Base-by-base conservation (phyloP, 2,329 filamentous ascomycete genomes). In the Colletotrichum plurivorum region DNA sequence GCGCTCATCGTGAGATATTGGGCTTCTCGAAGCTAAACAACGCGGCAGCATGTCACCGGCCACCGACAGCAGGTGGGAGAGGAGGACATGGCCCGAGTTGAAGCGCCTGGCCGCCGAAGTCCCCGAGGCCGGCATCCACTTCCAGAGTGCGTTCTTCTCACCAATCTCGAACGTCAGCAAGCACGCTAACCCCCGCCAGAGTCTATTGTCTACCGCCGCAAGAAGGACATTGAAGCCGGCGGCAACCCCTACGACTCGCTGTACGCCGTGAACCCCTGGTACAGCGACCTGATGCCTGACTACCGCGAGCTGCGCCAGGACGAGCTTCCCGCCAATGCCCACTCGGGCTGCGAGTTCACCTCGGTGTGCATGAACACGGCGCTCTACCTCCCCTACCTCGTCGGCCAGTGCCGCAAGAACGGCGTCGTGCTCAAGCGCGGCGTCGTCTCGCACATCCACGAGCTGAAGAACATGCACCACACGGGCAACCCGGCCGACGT, bases 301-400 rank as follows among this genome's bases (percentile, higher is more conserved):
- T 95, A 90, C 79, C 87, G 88, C 70, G 82, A 89, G 66, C 79
- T 95, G 4, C 76, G 85, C 5, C 78, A 85, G 41, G 79, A 82
- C 10, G 85, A 92, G 73, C 82, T 97, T 1, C 88, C 89, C 0
- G 74, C 82, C 0, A 93, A 84, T 13, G 85, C 86, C 56, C 86
- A 71, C 41, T 88, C 87, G 27, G 91, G 85, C 39, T 90, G 86
- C 5, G 77, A 79, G 5, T 93, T 92, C 79, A 78, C 87, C 9
- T 92, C 90, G 1, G 89, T 94, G 61, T 94, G 92, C 78, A 93
- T 94, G 73, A 94, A 94, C 78, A 90, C 90, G 0, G 87, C 90
- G 5, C 80, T 94, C 63, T 94, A 93, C 78, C 86, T 94, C 2
- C 88, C 92, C 6, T 94, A 89, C 84, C 86, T 94, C 0, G 81